Conservation (phyloP, 129 eudicot genomes). For the Deinandra increscens region DNA sequence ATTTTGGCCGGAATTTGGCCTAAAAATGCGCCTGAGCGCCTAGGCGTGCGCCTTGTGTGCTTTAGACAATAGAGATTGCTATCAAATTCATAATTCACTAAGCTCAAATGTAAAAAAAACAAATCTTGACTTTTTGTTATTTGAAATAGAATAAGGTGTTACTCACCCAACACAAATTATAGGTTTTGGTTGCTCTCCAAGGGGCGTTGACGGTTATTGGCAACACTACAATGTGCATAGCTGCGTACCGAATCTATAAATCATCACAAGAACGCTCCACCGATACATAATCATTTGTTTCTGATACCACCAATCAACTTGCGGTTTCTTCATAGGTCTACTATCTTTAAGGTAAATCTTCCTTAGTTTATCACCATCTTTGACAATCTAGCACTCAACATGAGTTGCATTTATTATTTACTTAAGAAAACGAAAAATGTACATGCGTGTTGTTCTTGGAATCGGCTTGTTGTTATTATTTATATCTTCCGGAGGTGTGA, state of each 20-base stretch:
- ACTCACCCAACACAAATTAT: constrained; percentile 2
- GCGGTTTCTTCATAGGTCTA: constrained; percentile 4
- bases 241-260: constrained; percentile 78
- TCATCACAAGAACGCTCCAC: constrained; percentile 56
- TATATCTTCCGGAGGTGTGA: constrained; percentile 6
- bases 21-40: no score
- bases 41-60: no score
- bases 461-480: constrained; percentile 12
- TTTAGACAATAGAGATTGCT: neutral
- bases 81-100: neutral
- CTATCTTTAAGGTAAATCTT: constrained; percentile 16
- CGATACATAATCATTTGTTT: constrained; percentile 32
- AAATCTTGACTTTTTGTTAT: constrained; percentile 2
- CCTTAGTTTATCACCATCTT: neutral
- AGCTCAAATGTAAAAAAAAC: neutral
- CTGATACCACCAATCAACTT: neutral
- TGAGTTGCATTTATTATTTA: constrained; percentile 13
- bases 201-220: constrained; percentile 92
- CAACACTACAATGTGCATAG: constrained; percentile 89
- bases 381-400: constrained; percentile 9
- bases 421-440: neutral
- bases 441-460: constrained; percentile 13
- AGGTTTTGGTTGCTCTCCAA: constrained; percentile 85
- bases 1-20: no score
- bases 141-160: neutral